These are phyloP conservation scores for Apiospora pterosperma DNA, from an alignment of 2,329 filamentous ascomycete species.

Conservation along the genomic window DNA sequence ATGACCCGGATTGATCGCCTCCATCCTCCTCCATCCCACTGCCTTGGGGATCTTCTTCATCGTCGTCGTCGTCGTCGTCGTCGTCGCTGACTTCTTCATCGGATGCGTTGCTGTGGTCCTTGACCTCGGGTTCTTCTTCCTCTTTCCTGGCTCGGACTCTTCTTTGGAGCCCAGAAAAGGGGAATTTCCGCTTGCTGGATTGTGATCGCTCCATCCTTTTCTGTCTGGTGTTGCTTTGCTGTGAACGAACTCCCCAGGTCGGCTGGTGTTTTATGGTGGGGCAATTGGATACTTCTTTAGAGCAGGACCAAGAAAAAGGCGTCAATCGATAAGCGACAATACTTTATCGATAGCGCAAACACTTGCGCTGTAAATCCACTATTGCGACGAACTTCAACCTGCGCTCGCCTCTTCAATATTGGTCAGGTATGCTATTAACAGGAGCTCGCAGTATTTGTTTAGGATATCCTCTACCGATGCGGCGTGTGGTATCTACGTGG, in stretches of 20 bases:
- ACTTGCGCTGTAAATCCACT: not conserved
- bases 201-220: slow-evolving; percentile 17
- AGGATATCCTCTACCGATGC: not conserved
- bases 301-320: not conserved
- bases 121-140: slow-evolving; percentile 37
- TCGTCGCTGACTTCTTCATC: slow-evolving; percentile 15
- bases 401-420: not conserved
- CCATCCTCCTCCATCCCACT: slow-evolving; percentile 26
- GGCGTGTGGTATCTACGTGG: not conserved
- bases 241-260: not conserved
- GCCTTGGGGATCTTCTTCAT: slow-evolving; percentile 25
- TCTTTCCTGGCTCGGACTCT: slow-evolving; percentile 42
- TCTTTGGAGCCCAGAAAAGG: slow-evolving; percentile 34
- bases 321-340: not conserved
- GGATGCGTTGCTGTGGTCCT: slow-evolving; percentile 28
- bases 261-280: slow-evolving; percentile 3
- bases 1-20: slow-evolving; percentile 11
- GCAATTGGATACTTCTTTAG: not conserved
- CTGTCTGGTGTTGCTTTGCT: not conserved
- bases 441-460: not conserved
- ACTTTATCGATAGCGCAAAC: not conserved
- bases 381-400: not conserved
- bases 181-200: slow-evolving; percentile 38
- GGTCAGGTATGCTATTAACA: not conserved
- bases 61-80: slow-evolving; percentile 26